Evolutionary conservation across 352 stramenopile genomes (phyloP).

Genomic region (Phytopythium vexans): DNA sequence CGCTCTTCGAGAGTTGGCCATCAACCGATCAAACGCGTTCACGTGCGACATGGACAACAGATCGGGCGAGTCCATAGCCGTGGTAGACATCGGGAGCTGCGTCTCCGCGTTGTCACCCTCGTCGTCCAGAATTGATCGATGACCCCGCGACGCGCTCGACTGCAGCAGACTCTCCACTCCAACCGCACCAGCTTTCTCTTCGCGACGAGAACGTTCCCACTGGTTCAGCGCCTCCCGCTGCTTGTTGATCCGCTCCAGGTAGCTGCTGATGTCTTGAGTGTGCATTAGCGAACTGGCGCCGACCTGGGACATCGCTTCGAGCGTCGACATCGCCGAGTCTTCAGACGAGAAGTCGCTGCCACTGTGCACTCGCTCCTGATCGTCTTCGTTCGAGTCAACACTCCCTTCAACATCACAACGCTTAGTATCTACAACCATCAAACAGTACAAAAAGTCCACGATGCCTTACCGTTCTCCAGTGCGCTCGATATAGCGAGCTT

Average conservation of each 20-base stretch:
- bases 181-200: not conserved
- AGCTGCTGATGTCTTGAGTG: slow-evolving; percentile 52
- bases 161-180: not conserved
- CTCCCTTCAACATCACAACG: no score
- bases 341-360: not conserved
- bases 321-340: not conserved
- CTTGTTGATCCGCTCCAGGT: slow-evolving; percentile 44
- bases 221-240: slow-evolving; percentile 44
- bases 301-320: slow-evolving; percentile 2
- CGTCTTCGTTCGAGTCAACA: no score
- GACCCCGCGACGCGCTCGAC: not conserved
- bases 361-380: not conserved
- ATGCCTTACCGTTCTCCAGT: slow-evolving; percentile 1
- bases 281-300: slow-evolving; percentile 23
- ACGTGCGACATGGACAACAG: slow-evolving; percentile 22
- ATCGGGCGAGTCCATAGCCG: slow-evolving; percentile 33
- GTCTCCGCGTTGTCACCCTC: slow-evolving; percentile 23
- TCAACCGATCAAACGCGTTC: slow-evolving; percentile 4
- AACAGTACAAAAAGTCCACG: not conserved
- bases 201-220: slow-evolving; percentile 31
- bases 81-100: slow-evolving; percentile 21
- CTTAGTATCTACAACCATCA: no score
- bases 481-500: not conserved
- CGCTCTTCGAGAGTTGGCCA: slow-evolving; percentile 1
- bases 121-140: slow-evolving; percentile 4